phyloP scores from a whole-genome alignment of 305 asterid genomes.

The Fraxinus paxiana region DNA sequence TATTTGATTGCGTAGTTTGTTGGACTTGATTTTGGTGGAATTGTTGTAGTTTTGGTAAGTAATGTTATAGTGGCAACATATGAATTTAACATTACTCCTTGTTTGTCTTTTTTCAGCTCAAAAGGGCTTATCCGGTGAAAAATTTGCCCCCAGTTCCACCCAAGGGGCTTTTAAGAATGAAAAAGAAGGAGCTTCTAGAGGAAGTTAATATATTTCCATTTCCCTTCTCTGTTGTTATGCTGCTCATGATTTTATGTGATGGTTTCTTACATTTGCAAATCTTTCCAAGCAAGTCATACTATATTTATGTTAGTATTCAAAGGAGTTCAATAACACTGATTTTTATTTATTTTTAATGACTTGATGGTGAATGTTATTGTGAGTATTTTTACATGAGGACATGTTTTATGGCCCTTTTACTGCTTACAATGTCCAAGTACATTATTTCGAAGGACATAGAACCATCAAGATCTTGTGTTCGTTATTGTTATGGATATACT shows the following conservation, averaged over 20 bases:
- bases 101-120: conserved; percentile 47
- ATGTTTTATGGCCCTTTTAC: conserved; percentile 9
- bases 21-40: conserved; percentile 1
- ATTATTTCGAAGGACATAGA: background rate
- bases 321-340: background rate
- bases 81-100: conserved; percentile 15
- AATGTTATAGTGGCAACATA: conserved; percentile 16
- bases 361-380: background rate
- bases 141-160: conserved; percentile 56
- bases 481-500: background rate
- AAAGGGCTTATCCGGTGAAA: conserved; percentile 50
- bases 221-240: conserved; percentile 11
- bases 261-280: background rate
- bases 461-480: background rate
- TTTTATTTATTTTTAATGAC: too few relatives aligned
- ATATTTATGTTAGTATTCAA: background rate
- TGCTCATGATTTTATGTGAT: background rate
- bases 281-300: background rate
- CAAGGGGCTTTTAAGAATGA: conserved; percentile 51
- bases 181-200: conserved; percentile 44
- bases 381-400: conserved; percentile 5
- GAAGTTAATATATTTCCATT: conserved; percentile 46
- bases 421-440: background rate
- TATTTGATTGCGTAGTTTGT: background rate
- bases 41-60: background rate